Conservation (phyloP, 805 yeast species). For the Clavispora santaluciae region DNA sequence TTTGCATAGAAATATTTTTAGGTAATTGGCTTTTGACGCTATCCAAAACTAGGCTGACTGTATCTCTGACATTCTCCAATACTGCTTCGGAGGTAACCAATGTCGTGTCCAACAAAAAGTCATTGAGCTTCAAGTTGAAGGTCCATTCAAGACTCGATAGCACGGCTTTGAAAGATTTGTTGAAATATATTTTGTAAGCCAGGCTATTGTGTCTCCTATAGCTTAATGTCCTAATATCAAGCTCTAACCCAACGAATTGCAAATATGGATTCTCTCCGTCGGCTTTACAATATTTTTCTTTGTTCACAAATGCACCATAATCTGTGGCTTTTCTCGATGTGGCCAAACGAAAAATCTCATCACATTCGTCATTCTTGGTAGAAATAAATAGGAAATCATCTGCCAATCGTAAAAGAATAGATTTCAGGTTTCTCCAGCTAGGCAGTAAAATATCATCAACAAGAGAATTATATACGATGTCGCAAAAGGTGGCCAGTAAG, state of each 20-base stretch:
- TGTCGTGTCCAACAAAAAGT: constrained; percentile 16
- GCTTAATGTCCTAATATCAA: constrained; percentile 18
- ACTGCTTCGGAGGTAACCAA: constrained; percentile 10
- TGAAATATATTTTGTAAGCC: not conserved
- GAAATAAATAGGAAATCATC: constrained; percentile 84
- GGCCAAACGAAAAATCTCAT: constrained; percentile 15
- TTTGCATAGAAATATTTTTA: not conserved
- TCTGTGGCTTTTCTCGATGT: constrained; percentile 17
- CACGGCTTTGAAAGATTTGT: constrained; percentile 16
- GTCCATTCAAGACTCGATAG: constrained; percentile 21
- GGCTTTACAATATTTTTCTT: constrained; percentile 20
- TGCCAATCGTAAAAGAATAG: constrained; percentile 58
- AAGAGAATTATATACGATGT: constrained; percentile 62
- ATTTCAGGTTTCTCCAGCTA: constrained; percentile 13
- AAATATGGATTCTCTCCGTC: constrained; percentile 4
- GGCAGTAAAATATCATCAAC: constrained; percentile 34
- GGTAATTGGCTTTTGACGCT: not conserved
- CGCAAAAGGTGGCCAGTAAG: constrained; percentile 70
- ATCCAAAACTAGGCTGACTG: constrained; percentile 1
- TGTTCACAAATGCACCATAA: constrained; percentile 35
- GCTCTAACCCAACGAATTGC: constrained; percentile 28
- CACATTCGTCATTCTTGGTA: constrained; percentile 23
- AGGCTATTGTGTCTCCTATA: not conserved
- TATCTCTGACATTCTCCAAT: constrained; percentile 9
- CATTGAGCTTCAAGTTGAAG: constrained; percentile 18